Evolutionary conservation across 257 asterid genomes (phyloP), one percentile per base, ranked within the genome.

Genomic region (Jacaranda copaia): DNA sequence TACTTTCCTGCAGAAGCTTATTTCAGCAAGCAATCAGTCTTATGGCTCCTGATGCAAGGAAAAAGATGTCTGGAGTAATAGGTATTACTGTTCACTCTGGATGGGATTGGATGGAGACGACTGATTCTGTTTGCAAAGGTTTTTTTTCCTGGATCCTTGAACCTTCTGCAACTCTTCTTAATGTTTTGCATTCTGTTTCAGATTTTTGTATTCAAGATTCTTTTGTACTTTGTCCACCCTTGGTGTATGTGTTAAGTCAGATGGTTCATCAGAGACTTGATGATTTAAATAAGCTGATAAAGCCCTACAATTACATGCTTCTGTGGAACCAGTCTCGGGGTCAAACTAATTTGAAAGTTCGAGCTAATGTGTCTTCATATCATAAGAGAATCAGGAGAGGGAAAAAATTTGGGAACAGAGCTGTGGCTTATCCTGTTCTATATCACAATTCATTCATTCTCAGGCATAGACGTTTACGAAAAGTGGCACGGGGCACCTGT

Each of bases 251-350:
- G 66, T 79, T 91, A 82, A 87, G 81, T 84, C 79, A 77, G 82
- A 86, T 93, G 92, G 90, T 92, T 81, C 86, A 91, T 74, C 96
- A 92, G 87, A 86, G 97, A 72, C 94, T 95, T 79, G 84, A 78
- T 78, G 99, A 95, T 85, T 82, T 93, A 72, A 90, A 89, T 82
- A 76, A 87, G 83, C 85, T 87, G 82, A 85, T 88, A 78, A 83
- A 84, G 66, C 87, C 94, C 77, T 85, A 87, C 52, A 88, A 87
- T 61, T 93, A 92, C 88, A 79, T 85, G 89, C 88, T 89, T 71
- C 87, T 72, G 82, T 86, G 86, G 91, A 85, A 81, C 73, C 79
- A 77, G 73, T 75, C 79, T 65, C 81, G 70, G 69, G 76, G 74
- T 58, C 83, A 79, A 69, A 56, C 67, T n/a, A 73, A 80, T 79